Evolutionary conservation across 2,329 filamentous ascomycete genomes (phyloP), one percentile per base, ranked within the genome.

Genomic region (Penicillium expansum): DNA sequence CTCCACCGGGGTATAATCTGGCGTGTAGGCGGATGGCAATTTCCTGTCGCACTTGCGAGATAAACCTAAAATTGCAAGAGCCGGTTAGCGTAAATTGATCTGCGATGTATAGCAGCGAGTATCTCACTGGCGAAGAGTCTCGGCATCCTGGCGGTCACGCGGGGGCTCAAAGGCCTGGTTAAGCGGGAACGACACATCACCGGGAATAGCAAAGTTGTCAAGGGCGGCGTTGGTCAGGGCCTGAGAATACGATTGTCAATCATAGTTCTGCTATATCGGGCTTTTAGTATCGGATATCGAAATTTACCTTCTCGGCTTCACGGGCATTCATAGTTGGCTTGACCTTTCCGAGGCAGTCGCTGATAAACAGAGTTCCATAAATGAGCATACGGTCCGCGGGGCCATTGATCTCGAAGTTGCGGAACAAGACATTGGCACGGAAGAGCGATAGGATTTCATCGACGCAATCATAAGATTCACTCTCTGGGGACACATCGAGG

Each of bases 371-470:
- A 74, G 97, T 99, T 61, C 93, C 93, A 79, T 99, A 99, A 71
- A 97, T 92, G 65, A 99, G 83, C 70, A 97, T 86, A 39, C 94
- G 85, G 78, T 99, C 94, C 57, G 94, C 93, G 27, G 91, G 90
- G 14, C 94, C 94, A 78, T 96, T 93, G 80, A 97, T 96, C 82
- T 97, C 94, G 70, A 99, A 99, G 83, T 97, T 99, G 70, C 94
- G 90, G 83, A 97, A 99, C 78, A 99, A 93, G 59, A 93, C 97
- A 81, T 99, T 97, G 69, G 94, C 93, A 63, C 94, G 91, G 83
- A 97, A 99, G 48, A 97, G 85, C 13, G 88, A 84, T 54, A 99
- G 84, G 50, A 95, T 87, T 81, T 99, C 94, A 78, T 99, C 94
- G 54, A 97, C 84, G 61, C 94, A 90, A 80, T 99, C 94, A 82